Evolutionary conservation across 2,329 filamentous ascomycete genomes (phyloP), one percentile per base, ranked within the genome.

Genomic region (Fusarium sp.): DNA sequence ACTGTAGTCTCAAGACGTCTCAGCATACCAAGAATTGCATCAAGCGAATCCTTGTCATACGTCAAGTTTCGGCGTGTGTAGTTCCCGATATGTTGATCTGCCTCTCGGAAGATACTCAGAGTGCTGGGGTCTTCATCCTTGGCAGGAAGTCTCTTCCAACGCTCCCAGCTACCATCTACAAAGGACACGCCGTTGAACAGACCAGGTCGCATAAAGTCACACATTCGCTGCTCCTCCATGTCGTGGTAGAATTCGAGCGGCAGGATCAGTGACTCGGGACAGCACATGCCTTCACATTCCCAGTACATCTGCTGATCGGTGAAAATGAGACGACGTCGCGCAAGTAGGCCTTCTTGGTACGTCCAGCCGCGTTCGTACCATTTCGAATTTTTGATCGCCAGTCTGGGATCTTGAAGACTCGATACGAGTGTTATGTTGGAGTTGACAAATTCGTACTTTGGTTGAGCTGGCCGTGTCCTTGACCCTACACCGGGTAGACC

Each of bases 361-460:
- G 79, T 81, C 79, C 79, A 81, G 9, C 76, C 79, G 20, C 79
- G 71, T 1, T 75, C 73, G 14, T 73, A 76, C 79, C 79, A 81
- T 4, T 64, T 69, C 1, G 78, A 79, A 4, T 69, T 64, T 61
- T 72, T 71, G 30, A 79, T 68, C 1, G 73, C 71, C 10, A 78
- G 43, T 3, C 75, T 65, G 2, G 77, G 75, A 10, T 79, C 73
- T 11, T 67, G 70, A 15, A 79, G 68, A 56, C 74, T 78, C 1
- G 76, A 75, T 2, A 79, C 77, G 17, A 79, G 69, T 0, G 75
- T 77, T 6, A 77, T 67, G n/a, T 72, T 71, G 2, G 72, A 74
- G 32, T 76, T 77, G 56, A 71, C 67, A 51, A 76, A 77, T 45
- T 69, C 74, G 68, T 78, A 77, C 52, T 74, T 75, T 14, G 77